Conservation (phyloP, 108 stramenopile species). For the Pseudonitzschia multiseries region DNA sequence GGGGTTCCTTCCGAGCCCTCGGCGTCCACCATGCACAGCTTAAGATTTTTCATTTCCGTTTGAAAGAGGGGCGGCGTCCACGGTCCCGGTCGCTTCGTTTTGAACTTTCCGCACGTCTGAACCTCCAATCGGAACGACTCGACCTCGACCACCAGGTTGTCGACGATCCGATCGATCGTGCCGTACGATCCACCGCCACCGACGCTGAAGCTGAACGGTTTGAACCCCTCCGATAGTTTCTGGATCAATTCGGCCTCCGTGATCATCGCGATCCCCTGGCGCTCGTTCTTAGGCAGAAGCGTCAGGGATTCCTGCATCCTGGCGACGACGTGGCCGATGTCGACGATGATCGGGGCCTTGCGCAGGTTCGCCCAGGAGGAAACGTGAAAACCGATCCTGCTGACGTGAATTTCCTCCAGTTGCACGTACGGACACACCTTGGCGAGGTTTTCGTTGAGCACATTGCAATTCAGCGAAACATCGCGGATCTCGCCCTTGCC, state of each 20-base stretch:
- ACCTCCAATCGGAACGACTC: slow-evolving; percentile 48
- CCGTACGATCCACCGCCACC: slow-evolving; percentile 56
- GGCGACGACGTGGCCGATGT: slow-evolving; percentile 63
- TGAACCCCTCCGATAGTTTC: slow-evolving; percentile 18
- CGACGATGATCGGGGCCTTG: slow-evolving; percentile 75
- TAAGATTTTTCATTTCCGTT: slow-evolving; percentile 44
- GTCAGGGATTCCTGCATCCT: slow-evolving; percentile 55
- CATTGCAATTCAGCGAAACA: slow-evolving; percentile 58
- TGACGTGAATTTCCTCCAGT: slow-evolving; percentile 59
- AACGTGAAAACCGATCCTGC: slow-evolving; percentile 68
- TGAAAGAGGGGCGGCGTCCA: slow-evolving; percentile 73
- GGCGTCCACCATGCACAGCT: slow-evolving; percentile 61
- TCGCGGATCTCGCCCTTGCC: slow-evolving; percentile 79
- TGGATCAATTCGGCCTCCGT: slow-evolving; percentile 30
- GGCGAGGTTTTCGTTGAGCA: slow-evolving; percentile 56
- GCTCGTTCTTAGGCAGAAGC: slow-evolving; percentile 33
- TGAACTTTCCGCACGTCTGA: slow-evolving; percentile 74
- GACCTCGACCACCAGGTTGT: slow-evolving; percentile 71
- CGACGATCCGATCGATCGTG: slow-evolving; percentile 69
- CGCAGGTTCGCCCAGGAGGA: slow-evolving; percentile 76
- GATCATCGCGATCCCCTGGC: slow-evolving; percentile 23
- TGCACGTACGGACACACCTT: slow-evolving; percentile 52
- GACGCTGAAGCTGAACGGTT: slow-evolving; percentile 28
- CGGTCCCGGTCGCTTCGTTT: slow-evolving; percentile 56
- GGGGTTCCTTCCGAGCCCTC: slow-evolving; percentile 62